Percentiles rank a stretch among this genome's conserved stretches.
These are phyloP conservation scores for Saksenaea vasiformis DNA, from an alignment of 371 early-diverging fungal species.

Conservation along the genomic window DNA sequence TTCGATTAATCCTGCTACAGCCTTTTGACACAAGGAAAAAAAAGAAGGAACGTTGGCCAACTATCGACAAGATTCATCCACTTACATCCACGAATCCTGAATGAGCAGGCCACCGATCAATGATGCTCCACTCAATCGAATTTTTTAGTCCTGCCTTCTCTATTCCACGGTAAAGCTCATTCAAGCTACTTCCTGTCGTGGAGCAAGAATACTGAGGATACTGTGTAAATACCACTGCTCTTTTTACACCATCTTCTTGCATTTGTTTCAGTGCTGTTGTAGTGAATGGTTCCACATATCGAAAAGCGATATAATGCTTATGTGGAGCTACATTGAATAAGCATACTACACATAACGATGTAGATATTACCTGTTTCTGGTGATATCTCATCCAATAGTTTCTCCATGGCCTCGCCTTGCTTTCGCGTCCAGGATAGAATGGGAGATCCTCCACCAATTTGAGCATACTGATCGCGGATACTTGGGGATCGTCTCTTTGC, in stretches of 20 bases:
- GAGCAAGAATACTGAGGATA: slow-evolving; percentile 98
- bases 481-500: slow-evolving; percentile 84
- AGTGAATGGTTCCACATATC: slow-evolving; percentile 88
- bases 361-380: slow-evolving; percentile 73
- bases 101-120: slow-evolving; percentile 94
- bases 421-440: slow-evolving; percentile 87
- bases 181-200: slow-evolving; percentile 92
- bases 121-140: slow-evolving; percentile 84
- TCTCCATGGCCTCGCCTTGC: slow-evolving; percentile 83
- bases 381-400: slow-evolving; percentile 70
- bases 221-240: slow-evolving; percentile 90
- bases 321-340: slow-evolving; percentile 75
- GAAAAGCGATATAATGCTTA: slow-evolving; percentile 90
- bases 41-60: background rate
- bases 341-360: background rate
- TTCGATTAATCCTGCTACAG: slow-evolving; percentile 78
- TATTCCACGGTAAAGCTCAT: slow-evolving; percentile 79
- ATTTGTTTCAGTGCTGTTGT: slow-evolving; percentile 74
- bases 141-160: slow-evolving; percentile 61
- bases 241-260: slow-evolving; percentile 78
- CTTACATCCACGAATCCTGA: slow-evolving; percentile 78
- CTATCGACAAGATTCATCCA: background rate
- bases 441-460: slow-evolving; percentile 96
- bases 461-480: slow-evolving; percentile 86
- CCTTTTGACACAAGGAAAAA: slow-evolving; percentile 18